Conservation (phyloP, 169 alveolate genomes). For the Plasmodium reichenowi region DNA sequence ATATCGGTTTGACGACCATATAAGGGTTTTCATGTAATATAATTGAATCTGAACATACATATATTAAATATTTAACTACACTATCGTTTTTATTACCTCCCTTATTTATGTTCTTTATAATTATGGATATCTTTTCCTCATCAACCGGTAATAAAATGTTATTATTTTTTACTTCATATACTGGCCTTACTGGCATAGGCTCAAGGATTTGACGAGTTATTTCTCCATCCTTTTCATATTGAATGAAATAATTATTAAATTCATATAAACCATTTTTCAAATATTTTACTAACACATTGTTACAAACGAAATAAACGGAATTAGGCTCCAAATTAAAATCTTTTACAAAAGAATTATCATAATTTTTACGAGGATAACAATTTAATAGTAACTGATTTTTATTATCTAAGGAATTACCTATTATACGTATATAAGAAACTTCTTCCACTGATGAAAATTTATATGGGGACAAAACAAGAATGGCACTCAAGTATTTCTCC, state of each 20-base stretch:
- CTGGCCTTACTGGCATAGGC: slow-evolving; percentile 49
- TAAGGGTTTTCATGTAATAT: slow-evolving; percentile 22
- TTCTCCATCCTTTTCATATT: background rate
- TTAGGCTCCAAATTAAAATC: slow-evolving; percentile 18
- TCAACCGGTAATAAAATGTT: background rate
- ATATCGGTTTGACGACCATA: slow-evolving; percentile 28
- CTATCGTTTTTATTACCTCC: background rate
- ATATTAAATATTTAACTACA: slow-evolving; percentile 1
- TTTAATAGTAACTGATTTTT: slow-evolving; percentile 16
- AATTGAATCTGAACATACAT: slow-evolving; percentile 2
- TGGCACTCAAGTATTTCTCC: slow-evolving; percentile 31
- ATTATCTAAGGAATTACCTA: slow-evolving; percentile 45
- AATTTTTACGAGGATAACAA: slow-evolving; percentile 43
- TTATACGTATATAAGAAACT: slow-evolving; percentile 15
- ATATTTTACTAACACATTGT: slow-evolving; percentile 2
- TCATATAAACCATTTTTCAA: slow-evolving; percentile 41
- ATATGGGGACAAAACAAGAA: slow-evolving; percentile 32
- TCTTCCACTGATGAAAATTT: slow-evolving; percentile 10
- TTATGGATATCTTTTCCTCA: background rate
- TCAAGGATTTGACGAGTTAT: slow-evolving; percentile 11
- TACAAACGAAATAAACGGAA: slow-evolving; percentile 52
- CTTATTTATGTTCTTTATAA: background rate
- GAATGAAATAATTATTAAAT: slow-evolving; percentile 44
- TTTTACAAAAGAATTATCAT: slow-evolving; percentile 5
- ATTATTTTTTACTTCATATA: slow-evolving; percentile 32